A percentile compares a stretch with the other conserved stretches of the same genome.
These are phyloP conservation scores for Cryptosporidium ubiquitum DNA, from an alignment of 169 alveolate species.

Conservation along the genomic window DNA sequence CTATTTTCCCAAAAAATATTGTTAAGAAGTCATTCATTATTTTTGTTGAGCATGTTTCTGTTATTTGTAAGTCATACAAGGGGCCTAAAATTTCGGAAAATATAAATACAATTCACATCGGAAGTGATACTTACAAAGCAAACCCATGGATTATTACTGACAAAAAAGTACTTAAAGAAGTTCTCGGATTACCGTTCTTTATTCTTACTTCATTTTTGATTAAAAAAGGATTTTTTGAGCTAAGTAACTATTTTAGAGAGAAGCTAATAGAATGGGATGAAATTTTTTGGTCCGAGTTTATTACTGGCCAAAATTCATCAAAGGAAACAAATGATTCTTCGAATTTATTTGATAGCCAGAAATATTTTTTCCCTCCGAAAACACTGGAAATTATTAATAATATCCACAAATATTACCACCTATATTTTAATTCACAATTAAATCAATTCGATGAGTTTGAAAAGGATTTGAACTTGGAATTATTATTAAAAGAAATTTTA, in stretches of 20 bases:
- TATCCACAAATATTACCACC: constrained; percentile 30
- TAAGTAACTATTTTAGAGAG: constrained; percentile 3
- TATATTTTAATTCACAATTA: constrained; percentile 16
- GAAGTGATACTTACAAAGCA: constrained; percentile 2
- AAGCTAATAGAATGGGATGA: constrained; percentile 50
- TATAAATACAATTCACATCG: neutral
- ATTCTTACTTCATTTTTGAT: constrained; percentile 27
- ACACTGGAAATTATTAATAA: neutral
- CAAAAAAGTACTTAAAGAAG: neutral
- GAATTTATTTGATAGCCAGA: neutral
- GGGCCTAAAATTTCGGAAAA: neutral
- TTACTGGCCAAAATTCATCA: neutral
- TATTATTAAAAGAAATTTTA: constrained; percentile 11
- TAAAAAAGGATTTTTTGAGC: constrained; percentile 17
- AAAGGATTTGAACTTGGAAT: neutral
- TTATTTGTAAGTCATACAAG: neutral
- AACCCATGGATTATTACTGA: constrained; percentile 40
- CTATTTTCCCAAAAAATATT: constrained; percentile 24
- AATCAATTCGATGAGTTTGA: neutral
- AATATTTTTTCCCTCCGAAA: constrained; percentile 2
- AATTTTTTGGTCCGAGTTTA: constrained; percentile 20
- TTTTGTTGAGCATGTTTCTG: constrained; percentile 36
- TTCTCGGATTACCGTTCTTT: constrained; percentile 26
- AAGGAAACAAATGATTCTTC: neutral
- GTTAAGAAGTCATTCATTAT: constrained; percentile 30